Evolutionary conservation across 2,329 filamentous ascomycete genomes (phyloP), one percentile per base, ranked within the genome.

Genomic region (Moelleriella libera): DNA sequence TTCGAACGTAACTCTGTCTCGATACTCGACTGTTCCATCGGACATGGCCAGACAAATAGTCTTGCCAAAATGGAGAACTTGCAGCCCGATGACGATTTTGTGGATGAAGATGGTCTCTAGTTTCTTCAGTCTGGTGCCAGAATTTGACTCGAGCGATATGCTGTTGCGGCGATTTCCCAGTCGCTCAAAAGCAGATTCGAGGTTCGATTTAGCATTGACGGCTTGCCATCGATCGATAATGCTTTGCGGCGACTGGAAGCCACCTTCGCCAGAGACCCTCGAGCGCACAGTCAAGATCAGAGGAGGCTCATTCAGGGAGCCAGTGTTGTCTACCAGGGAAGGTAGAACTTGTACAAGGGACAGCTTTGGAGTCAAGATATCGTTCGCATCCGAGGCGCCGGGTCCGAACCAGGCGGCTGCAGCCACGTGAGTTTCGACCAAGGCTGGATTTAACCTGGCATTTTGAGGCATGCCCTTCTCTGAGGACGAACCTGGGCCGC

Each of bases 181-280:
- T 55, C 89, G 83, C 53, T 88, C 83, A 60, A 94, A 90, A 10
- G 83, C 83, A 2, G 82, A 67, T 58, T 92, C 85, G 6, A 94
- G 67, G 8, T 68, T 71, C 52, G 83, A 78, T n/a, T 74, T 66
- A 44, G 78, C 72, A 32, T 85, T 79, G 8, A 90, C 61, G 11
- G 94, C 68, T 54, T 92, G 83, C 90, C 90, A 97, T 51, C 84
- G 77, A 52, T 88, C 82, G 51, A 97, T 72, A 41, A 89, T 76
- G 54, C 82, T 94, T 54, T 84, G 79, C 0, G 78, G 69, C 32
- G 81, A 78, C 53, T 82, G 78, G 41, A 76, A 80, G 31, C 81
- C 53, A 68, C 71, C 48, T 70, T 67, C 52, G 65, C 64, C 47
- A 72, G 74, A 46, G 74, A 63, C 57, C 75, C 75, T 59, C 8